Conservation (phyloP, 805 yeast genomes). For the Peterozyma toletana region DNA sequence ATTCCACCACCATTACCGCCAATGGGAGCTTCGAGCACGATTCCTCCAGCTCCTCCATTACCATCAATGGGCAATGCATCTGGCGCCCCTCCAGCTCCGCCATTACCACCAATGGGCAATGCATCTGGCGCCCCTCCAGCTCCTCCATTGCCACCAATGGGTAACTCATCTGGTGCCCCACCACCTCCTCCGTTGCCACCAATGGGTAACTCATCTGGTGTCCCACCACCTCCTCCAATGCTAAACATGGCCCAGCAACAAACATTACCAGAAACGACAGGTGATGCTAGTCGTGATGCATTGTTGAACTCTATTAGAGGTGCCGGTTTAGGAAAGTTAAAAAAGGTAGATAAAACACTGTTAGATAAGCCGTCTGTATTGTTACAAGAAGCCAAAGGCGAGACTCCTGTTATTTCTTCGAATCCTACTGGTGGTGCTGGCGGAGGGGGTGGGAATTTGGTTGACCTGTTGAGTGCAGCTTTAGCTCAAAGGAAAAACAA, state of each 20-base stretch:
- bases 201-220: slow-evolving; percentile 19
- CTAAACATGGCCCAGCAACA: slow-evolving; percentile 20
- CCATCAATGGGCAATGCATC: slow-evolving; percentile 7
- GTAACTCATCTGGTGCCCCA: slow-evolving; percentile 14
- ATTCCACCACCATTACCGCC: slow-evolving; percentile 15
- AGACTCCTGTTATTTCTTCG: slow-evolving; percentile 29
- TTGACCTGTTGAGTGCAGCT: slow-evolving; percentile 87
- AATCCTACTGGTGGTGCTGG: slow-evolving; percentile 28
- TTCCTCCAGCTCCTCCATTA: slow-evolving; percentile 9
- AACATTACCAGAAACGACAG: slow-evolving; percentile 25
- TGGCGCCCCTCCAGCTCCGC: slow-evolving; percentile 7
- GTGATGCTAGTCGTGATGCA: slow-evolving; percentile 67
- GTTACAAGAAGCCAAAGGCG: slow-evolving; percentile 67
- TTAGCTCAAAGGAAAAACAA: slow-evolving; percentile 74
- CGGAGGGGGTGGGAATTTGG: slow-evolving; percentile 49
- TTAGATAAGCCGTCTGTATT: slow-evolving; percentile 73
- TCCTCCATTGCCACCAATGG: slow-evolving; percentile 18
- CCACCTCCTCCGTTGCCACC: slow-evolving; percentile 29
- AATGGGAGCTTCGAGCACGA: slow-evolving; percentile 7
- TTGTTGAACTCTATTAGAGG: slow-evolving; percentile 80
- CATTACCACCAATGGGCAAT: slow-evolving; percentile 7
- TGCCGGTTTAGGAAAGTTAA: slow-evolving; percentile 64
- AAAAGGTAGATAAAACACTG: slow-evolving; percentile 76
- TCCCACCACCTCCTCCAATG: slow-evolving; percentile 39
- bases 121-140: slow-evolving; percentile 20